Evolutionary conservation across 805 yeast species (phyloP).

Genomic region (Starmerella stigmatis): DNA sequence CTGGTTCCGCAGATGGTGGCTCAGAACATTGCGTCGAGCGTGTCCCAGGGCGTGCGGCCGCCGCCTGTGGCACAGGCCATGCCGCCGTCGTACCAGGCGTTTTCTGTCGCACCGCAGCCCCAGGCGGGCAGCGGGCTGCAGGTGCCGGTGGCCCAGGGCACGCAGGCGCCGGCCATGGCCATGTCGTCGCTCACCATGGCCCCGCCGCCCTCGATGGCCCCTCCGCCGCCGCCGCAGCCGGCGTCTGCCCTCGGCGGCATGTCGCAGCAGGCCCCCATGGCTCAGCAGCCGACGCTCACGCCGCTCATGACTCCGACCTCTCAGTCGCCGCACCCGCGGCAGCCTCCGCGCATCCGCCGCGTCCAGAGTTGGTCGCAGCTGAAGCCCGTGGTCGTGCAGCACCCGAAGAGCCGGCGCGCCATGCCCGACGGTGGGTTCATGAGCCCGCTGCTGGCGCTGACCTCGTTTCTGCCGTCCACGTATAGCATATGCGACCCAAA

Average conservation of each 20-base stretch:
- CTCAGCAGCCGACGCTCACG: neutral
- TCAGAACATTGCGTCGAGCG: neutral
- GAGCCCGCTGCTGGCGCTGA: constrained; percentile 65
- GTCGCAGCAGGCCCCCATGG: too few relatives aligned
- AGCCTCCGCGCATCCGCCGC: constrained; percentile 14
- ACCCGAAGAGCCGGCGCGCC: constrained; percentile 31
- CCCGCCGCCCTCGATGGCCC: neutral
- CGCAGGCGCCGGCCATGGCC: neutral
- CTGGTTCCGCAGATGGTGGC: constrained; percentile 1
- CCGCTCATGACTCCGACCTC: neutral
- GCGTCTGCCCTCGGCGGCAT: too few relatives aligned
- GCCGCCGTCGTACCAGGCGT: neutral
- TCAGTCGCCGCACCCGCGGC: constrained; percentile 1
- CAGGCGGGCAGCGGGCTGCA: too few relatives aligned
- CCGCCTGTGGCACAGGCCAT: neutral
- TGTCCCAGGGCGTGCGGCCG: neutral
- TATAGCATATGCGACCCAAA: constrained; percentile 76
- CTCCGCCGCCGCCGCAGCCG: neutral
- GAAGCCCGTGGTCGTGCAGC: constrained; percentile 27
- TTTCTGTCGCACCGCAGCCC: too few relatives aligned
- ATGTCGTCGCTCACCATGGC: neutral
- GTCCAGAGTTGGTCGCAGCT: constrained; percentile 26
- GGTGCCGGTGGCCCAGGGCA: neutral
- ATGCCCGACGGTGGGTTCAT: constrained; percentile 33
- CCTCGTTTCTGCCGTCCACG: constrained; percentile 65